A percentile compares a stretch with the other conserved stretches of the same genome.
phyloP scores from a whole-genome alignment of 2,329 filamentous ascomycete species.

The Xylaria sp. region DNA sequence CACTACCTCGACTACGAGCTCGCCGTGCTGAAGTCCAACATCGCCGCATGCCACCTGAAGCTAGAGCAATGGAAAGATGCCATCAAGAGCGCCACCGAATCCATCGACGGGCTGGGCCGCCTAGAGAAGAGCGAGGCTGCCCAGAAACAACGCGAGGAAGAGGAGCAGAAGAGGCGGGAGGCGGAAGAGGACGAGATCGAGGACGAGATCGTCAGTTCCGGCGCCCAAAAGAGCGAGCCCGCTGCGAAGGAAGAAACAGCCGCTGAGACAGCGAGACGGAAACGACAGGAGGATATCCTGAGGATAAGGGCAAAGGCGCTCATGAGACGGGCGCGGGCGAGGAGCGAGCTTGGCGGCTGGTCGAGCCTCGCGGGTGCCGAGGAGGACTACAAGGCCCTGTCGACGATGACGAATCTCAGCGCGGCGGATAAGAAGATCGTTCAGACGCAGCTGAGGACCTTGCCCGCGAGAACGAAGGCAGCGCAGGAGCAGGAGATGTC shows the following conservation, averaged over 20 bases:
- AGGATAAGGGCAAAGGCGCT: constrained; percentile 83
- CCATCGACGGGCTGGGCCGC: constrained; percentile 72
- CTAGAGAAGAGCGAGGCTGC: constrained; percentile 46
- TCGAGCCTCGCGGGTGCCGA: constrained; percentile 74
- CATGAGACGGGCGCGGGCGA: constrained; percentile 75
- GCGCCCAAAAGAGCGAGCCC: constrained; percentile 55
- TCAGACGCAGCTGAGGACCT: constrained; percentile 61
- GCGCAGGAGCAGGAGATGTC: constrained; percentile 87
- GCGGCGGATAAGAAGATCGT: constrained; percentile 70
- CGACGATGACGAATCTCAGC: constrained; percentile 62
- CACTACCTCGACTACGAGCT: constrained; percentile 86
- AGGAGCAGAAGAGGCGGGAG: constrained; percentile 44
- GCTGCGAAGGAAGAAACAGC: constrained; percentile 35
- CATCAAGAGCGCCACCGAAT: constrained; percentile 70
- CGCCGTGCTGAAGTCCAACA: constrained; percentile 85
- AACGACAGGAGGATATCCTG: constrained; percentile 64
- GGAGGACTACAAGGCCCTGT: constrained; percentile 76
- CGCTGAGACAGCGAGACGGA: constrained; percentile 36
- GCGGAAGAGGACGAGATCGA: constrained; percentile 51
- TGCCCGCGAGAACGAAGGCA: constrained; percentile 71
- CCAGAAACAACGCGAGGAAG: constrained; percentile 46
- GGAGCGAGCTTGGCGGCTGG: constrained; percentile 75
- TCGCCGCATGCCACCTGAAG: constrained; percentile 86
- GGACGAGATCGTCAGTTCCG: constrained; percentile 63
- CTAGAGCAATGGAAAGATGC: constrained; percentile 84